Evolutionary conservation across 352 stramenopile genomes (phyloP).

Genomic region (Globisporangium parvum): DNA sequence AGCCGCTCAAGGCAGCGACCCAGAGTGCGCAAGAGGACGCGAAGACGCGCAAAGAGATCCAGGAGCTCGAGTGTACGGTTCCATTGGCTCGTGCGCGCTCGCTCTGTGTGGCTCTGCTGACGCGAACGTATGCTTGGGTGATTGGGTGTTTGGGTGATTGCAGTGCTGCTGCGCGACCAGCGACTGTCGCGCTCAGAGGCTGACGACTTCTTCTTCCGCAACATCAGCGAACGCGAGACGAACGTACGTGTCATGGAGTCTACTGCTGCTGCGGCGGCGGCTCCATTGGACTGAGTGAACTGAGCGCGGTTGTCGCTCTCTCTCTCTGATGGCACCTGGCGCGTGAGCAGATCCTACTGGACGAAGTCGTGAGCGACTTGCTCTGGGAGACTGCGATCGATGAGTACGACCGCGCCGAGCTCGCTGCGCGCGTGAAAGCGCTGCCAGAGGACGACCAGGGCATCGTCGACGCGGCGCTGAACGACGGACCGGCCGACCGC

Average conservation of each 20-base stretch:
- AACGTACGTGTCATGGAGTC: conserved; percentile 32
- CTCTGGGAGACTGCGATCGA: conserved; percentile 54
- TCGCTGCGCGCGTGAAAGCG: conserved; percentile 38
- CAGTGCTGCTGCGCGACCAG: conserved; percentile 37
- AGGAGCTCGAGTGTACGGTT: conserved; percentile 32
- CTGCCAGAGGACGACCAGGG: conserved; percentile 57
- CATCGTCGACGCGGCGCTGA: conserved; percentile 50
- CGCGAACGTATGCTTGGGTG: not conserved
- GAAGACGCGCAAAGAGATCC: conserved; percentile 38
- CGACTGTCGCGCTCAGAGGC: conserved; percentile 24
- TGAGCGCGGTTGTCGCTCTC: too few species aligned
- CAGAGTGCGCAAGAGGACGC: conserved; percentile 7
- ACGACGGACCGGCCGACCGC: conserved; percentile 44
- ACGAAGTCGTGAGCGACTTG: conserved; percentile 62
- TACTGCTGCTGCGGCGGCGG: not conserved
- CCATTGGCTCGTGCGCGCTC: too few species aligned
- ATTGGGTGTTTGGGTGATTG: not conserved
- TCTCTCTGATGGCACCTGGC: not conserved
- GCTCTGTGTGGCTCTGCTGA: not conserved
- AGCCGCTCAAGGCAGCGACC: not conserved
- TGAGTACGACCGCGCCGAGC: conserved; percentile 45
- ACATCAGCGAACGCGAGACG: conserved; percentile 32
- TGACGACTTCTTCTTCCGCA: conserved; percentile 40
- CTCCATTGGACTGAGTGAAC: not conserved
- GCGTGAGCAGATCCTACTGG: conserved; percentile 36